These are phyloP conservation scores for Zymoseptoria crescenta DNA, from an alignment of 2,329 filamentous ascomycete genomes.

Conservation along the genomic window DNA sequence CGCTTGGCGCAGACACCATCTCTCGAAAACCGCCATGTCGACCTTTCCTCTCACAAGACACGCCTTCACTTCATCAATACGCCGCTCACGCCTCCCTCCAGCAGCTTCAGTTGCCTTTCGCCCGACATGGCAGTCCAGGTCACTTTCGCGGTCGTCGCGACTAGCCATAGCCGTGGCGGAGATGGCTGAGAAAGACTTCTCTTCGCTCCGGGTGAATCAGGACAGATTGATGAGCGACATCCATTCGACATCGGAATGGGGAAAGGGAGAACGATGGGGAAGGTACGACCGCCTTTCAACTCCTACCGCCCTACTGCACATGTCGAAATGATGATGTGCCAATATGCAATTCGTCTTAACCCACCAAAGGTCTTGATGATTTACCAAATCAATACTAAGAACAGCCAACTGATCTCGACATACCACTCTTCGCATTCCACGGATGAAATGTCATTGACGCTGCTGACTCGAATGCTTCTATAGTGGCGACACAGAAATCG, in stretches of 20 bases:
- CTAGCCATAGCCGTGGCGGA: slow-evolving; percentile 36
- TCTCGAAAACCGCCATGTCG: neutral
- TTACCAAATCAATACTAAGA: slow-evolving; percentile 14
- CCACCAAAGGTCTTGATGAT: slow-evolving; percentile 10
- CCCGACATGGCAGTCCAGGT: slow-evolving; percentile 9
- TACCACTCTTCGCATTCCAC: neutral
- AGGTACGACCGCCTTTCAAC: slow-evolving; percentile 41
- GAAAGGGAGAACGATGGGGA: slow-evolving; percentile 59
- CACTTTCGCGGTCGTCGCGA: slow-evolving; percentile 29
- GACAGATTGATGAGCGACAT: slow-evolving; percentile 55
- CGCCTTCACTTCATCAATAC: neutral
- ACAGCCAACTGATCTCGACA: slow-evolving; percentile 20
- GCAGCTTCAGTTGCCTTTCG: neutral
- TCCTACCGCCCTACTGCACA: slow-evolving; percentile 2
- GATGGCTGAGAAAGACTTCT: slow-evolving; percentile 46
- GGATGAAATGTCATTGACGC: slow-evolving; percentile 4
- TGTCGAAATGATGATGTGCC: slow-evolving; percentile 16
- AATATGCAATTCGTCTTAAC: slow-evolving; percentile 13
- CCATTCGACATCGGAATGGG: slow-evolving; percentile 60
- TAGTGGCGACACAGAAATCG: slow-evolving; percentile 51
- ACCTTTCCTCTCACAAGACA: neutral
- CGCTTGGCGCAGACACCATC: neutral
- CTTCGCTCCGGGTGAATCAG: slow-evolving; percentile 50
- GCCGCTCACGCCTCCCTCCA: neutral
- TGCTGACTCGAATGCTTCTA: neutral